Base-by-base conservation (phyloP, 208 protist species). In the Crithidia bombi region DNA sequence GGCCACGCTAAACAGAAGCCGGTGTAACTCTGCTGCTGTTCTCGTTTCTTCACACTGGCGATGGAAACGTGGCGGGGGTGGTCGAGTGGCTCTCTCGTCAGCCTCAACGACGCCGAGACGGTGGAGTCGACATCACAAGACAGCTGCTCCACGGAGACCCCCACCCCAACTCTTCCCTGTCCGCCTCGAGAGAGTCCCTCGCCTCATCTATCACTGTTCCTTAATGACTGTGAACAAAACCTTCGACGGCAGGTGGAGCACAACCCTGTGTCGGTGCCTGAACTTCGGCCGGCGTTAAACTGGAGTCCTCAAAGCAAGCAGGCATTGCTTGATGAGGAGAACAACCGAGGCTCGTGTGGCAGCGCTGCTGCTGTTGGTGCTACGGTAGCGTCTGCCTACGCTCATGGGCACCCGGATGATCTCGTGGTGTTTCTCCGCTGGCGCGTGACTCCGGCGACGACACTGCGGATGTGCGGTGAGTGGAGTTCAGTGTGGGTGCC, bases 71-170 rank as follows among this genome's bases (percentile, higher is more conserved):
- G 23, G 21, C 39, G 9, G 26, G 17, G 38, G 21, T 19, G 21
- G 4, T 23, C 52, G 26, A 30, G 38, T 1, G 57, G 49, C 33
- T 56, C 46, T 19, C 23, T 66, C 23, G 47, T 19, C 46, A 46
- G 46, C 14, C 33, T 70, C 10, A 56, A 64, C 19, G 71, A 65
- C 2, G 65, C 71, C 0, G 71, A 77, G 32, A 77, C 71, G 12
- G 47, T 62, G 9, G 71, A 77, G n/a, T 1, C 17, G 5, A 39
- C 71, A 30, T 71, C 71, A 15, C 55, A 69, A 36, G 71, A 77
- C 71, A 77, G 71, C 71, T 52, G 52, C 54, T 77, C 71, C 2
- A 77, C 71, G 9, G 10, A 62, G 5, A 67, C 71, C 12, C 21
- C 47, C 2, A 55, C 64, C 19, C 52, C 57, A n/a, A n/a, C n/a